Percentiles rank a stretch among this genome's conserved stretches.
Evolutionary conservation across 257 asterid species (phyloP).

Genomic region (Petunia secreta): DNA sequence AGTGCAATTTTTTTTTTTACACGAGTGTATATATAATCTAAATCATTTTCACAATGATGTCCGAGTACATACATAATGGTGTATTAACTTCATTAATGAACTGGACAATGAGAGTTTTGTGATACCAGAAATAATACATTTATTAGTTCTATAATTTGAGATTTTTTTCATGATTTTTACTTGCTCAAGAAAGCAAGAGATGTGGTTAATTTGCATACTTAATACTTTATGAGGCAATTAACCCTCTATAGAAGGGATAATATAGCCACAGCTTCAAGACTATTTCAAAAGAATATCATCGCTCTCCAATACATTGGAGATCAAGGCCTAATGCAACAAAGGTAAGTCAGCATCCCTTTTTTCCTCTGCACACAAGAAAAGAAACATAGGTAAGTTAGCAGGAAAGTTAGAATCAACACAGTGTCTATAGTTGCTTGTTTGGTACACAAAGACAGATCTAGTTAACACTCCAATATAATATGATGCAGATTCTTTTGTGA

Average conservation of each 20-base stretch:
- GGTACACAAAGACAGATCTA: neutral
- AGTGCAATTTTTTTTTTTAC: no score
- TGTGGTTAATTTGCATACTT: slow-evolving; percentile 6
- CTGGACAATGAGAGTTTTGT: no score
- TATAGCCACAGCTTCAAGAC: neutral
- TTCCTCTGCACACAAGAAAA: slow-evolving; percentile 28
- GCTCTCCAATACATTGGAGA: slow-evolving; percentile 2
- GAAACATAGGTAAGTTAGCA: neutral
- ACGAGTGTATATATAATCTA: no score
- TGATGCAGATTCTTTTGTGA: neutral
- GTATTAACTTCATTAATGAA: no score
- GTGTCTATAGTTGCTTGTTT: neutral
- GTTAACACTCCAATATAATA: neutral
- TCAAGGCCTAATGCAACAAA: slow-evolving; percentile 41
- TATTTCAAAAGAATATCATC: slow-evolving; percentile 2
- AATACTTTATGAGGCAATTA: neutral
- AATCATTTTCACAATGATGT: no score
- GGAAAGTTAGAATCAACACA: neutral
- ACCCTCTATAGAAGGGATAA: neutral
- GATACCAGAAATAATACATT: neutral
- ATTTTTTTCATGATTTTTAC: neutral
- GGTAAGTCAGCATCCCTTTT: slow-evolving; percentile 30
- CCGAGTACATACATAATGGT: no score
- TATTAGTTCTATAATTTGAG: neutral
- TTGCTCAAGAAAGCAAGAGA: neutral